phyloP scores from a whole-genome alignment of 164 flowering plant genomes.

The Kalanchoe fedtschenkoi region DNA sequence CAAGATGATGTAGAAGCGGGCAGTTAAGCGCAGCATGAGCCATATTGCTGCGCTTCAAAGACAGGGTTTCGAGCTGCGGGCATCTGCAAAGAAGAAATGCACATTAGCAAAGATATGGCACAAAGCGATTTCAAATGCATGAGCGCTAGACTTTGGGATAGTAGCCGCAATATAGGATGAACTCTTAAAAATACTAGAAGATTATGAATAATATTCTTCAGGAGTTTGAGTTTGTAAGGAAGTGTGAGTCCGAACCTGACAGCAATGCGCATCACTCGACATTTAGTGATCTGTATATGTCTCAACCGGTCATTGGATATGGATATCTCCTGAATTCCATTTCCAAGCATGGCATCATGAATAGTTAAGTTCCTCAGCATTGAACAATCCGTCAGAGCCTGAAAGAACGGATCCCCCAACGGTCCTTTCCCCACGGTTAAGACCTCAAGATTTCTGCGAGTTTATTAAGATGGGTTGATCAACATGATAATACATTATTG shows the following conservation, averaged over 20 bases:
- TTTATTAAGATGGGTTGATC: constrained; percentile 11
- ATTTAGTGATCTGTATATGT: constrained; percentile 67
- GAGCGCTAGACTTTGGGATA: no score
- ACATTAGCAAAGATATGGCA: constrained; percentile 1
- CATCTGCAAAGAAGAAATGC: constrained; percentile 46
- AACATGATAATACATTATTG: not conserved
- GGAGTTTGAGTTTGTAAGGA: not conserved
- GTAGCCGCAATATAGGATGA: no score
- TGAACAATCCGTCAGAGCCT: constrained; percentile 54
- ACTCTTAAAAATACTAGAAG: no score
- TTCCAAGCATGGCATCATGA: constrained; percentile 64
- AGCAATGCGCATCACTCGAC: constrained; percentile 76
- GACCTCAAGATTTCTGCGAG: constrained; percentile 58
- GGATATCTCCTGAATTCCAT: constrained; percentile 70
- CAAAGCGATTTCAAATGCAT: no score
- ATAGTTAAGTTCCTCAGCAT: constrained; percentile 51
- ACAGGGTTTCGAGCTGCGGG: constrained; percentile 70
- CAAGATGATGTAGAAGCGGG: constrained; percentile 63
- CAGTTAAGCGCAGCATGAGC: constrained; percentile 70
- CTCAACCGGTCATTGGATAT: constrained; percentile 61
- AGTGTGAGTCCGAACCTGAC: constrained; percentile 37
- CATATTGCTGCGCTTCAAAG: constrained; percentile 83
- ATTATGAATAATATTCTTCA: not conserved
- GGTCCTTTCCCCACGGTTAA: constrained; percentile 70
- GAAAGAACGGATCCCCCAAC: constrained; percentile 61